Base-by-base conservation (phyloP, 2,329 filamentous ascomycete species). In the Penicillium brevicompactum region DNA sequence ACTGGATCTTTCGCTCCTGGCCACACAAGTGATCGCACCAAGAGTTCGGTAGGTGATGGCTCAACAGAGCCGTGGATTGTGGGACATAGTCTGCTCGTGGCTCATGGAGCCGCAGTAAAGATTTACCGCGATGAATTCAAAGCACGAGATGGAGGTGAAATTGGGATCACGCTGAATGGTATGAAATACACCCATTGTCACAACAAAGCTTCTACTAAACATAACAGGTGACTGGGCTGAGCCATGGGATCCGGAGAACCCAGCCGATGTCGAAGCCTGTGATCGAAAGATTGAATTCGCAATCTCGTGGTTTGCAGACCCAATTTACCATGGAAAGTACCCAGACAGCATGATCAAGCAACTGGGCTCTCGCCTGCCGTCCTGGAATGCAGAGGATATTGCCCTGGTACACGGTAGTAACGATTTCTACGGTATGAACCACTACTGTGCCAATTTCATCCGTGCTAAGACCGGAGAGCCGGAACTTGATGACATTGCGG, bases 351-450 rank as follows among this genome's bases (percentile, higher is more conserved):
- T 95, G 90, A 82, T 84, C 55, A 84, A 85, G 70, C 91, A 95
- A 78, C 85, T 95, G 16, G 90, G 91, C 53, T 81, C 87, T 70
- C 85, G 90, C 13, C 82, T 95, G 46, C 91, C 91, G 5, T 78
- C 80, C 43, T 94, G 90, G 73, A 91, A 88, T 0, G 74, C 82
- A 0, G 88, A 90, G 62, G 90, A 96, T 70, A 74, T 80, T 22
- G 84, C 84, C 2, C 79, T 94, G n/a, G 86, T 96, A 44, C 82
- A 88, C 67, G 90, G 89, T n/a, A 91, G 87, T 70, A 94, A 94
- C 73, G 91, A 95, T 79, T 95, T 95, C 76, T 95, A 95, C 74
- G 91, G 90, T 73, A 93, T 93, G 90, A 95, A 96, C 80, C 89
- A 92, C 80, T 96, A 96, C 80, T 92, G 90, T 48, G 88, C 90